phyloP scores from a whole-genome alignment of 495 filamentous ascomycete genomes.

The Emericellopsis terricola region DNA sequence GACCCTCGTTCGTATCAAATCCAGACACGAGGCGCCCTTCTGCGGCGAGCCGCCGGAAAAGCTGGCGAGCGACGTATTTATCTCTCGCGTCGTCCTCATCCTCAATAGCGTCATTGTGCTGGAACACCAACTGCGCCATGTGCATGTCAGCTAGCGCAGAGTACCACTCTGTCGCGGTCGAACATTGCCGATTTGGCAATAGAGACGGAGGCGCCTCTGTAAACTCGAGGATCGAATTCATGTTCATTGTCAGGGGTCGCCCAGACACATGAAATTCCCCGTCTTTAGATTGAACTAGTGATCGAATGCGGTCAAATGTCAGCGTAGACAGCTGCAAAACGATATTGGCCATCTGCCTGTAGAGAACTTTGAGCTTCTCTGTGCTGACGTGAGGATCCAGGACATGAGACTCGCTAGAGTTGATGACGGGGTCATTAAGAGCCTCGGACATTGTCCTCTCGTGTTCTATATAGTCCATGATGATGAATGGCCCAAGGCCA shows the following conservation, averaged over 20 bases:
- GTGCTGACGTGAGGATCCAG: slow-evolving; percentile 14
- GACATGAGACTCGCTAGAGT: slow-evolving; percentile 5
- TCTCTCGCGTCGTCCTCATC: slow-evolving; percentile 17
- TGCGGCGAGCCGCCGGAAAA: slow-evolving; percentile 14
- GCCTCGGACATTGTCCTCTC: slow-evolving; percentile 11
- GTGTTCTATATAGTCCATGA: slow-evolving; percentile 26
- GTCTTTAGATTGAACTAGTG: no score
- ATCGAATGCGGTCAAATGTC: no score
- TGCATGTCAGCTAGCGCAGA: slow-evolving; percentile 20
- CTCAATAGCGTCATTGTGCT: slow-evolving; percentile 21
- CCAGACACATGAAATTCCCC: no score
- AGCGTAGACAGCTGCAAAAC: slow-evolving; percentile 16
- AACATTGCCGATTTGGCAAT: slow-evolving; percentile 10
- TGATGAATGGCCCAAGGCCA: slow-evolving; percentile 25
- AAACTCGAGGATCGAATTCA: no score
- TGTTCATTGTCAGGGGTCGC: no score
- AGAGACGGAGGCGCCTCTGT: no score
- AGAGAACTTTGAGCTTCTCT: slow-evolving; percentile 12
- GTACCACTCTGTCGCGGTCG: slow-evolving; percentile 20
- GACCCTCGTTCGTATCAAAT: not conserved
- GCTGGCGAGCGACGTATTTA: slow-evolving; percentile 16
- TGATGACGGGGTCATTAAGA: slow-evolving; percentile 10
- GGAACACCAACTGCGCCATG: slow-evolving; percentile 18
- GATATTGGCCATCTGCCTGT: slow-evolving; percentile 15
- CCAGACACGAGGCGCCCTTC: slow-evolving; percentile 9